Evolutionary conservation across 768 basidiomycete species (phyloP).

Genomic region (Leccinum disarticulatum): DNA sequence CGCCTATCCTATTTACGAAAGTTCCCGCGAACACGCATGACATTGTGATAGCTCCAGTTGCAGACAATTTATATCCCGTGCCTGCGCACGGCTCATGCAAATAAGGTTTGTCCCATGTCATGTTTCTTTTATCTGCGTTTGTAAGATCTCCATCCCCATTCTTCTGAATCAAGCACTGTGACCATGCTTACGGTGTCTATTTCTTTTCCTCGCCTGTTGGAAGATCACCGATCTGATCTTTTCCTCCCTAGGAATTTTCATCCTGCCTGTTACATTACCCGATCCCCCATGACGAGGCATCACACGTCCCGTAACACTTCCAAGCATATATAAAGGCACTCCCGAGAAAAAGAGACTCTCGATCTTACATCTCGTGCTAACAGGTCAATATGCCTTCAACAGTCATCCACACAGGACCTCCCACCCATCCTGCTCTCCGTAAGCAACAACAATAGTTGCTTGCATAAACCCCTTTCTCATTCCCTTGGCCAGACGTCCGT

Average conservation of each 20-base stretch:
- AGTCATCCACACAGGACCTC: constrained; percentile 22
- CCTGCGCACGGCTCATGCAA: constrained; percentile 24
- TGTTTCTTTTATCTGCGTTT: constrained; percentile 28
- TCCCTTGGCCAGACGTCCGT: constrained; percentile 55
- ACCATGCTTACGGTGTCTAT: constrained; percentile 15
- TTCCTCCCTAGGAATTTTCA: constrained; percentile 14
- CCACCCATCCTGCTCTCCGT: constrained; percentile 34
- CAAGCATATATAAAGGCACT: constrained; percentile 29
- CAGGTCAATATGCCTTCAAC: constrained; percentile 18
- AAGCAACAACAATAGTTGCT: constrained; percentile 26
- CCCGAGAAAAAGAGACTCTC: constrained; percentile 1
- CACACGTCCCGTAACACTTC: constrained; percentile 18
- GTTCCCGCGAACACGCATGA: constrained; percentile 21
- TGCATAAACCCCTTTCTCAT: background rate
- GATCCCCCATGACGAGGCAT: constrained; percentile 15
- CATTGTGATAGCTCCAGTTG: constrained; percentile 8
- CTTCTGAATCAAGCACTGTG: constrained; percentile 22
- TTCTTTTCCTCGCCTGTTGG: constrained; percentile 20
- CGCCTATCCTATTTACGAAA: constrained; percentile 17
- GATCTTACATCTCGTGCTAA: constrained; percentile 6
- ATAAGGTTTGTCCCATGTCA: constrained; percentile 35
- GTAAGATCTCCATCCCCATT: constrained; percentile 24
- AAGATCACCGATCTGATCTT: constrained; percentile 23
- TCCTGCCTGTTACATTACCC: constrained; percentile 17
- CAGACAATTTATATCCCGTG: constrained; percentile 16